Conservation (phyloP, 192 early-diverging fungal genomes). For the Funneliformis geosporum region DNA sequence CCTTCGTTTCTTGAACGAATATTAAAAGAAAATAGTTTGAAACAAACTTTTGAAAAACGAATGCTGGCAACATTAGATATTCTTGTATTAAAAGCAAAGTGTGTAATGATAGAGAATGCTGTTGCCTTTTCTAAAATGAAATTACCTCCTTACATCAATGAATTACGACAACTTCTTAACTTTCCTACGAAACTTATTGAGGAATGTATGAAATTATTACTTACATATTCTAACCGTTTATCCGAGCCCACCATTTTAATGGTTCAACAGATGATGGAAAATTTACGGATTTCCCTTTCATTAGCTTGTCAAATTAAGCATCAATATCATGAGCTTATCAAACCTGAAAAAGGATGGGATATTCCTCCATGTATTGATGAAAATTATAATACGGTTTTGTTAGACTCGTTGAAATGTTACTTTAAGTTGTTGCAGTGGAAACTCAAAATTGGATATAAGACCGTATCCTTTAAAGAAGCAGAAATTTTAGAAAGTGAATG, state of each 20-base stretch:
- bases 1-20: constrained; percentile 83
- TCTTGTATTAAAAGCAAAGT: constrained; percentile 64
- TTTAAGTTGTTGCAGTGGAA: constrained; percentile 78
- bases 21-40: constrained; percentile 78
- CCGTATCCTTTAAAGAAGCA: constrained; percentile 65
- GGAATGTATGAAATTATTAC: constrained; percentile 73
- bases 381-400: constrained; percentile 72
- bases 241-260: constrained; percentile 59
- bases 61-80: constrained; percentile 64
- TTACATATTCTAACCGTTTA: constrained; percentile 66
- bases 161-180: constrained; percentile 68
- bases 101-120: constrained; percentile 69
- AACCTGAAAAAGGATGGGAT: constrained; percentile 66
- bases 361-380: constrained; percentile 61
- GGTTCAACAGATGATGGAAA: constrained; percentile 80
- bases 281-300: constrained; percentile 69
- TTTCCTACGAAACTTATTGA: constrained; percentile 83
- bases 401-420: constrained; percentile 73
- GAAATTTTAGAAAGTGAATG: constrained; percentile 84
- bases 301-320: constrained; percentile 74
- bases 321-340: constrained; percentile 64
- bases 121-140: constrained; percentile 67
- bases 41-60: constrained; percentile 72
- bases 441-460: constrained; percentile 58
- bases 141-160: constrained; percentile 66